phyloP scores from a whole-genome alignment of 176 grass and related monocot species.

The Triticum dicoccoides region DNA sequence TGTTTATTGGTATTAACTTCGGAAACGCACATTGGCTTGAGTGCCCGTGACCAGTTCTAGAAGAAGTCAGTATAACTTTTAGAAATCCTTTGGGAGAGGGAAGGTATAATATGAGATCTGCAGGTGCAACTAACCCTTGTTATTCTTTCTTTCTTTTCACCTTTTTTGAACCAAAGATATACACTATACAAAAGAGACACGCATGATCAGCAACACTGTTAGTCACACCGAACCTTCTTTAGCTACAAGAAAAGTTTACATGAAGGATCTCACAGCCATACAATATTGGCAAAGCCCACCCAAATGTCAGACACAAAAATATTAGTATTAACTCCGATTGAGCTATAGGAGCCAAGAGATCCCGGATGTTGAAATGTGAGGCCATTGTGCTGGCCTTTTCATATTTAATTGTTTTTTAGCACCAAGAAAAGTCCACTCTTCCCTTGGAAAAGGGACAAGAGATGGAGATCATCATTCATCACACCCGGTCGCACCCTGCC shows the following conservation, averaged over 20 bases:
- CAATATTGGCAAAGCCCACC: background rate
- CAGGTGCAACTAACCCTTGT: background rate
- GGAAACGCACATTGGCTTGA: background rate
- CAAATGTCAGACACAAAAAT: background rate
- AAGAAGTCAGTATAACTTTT: background rate
- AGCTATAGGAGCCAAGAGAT: background rate
- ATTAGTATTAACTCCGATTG: background rate
- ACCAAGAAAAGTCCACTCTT: constrained; percentile 16
- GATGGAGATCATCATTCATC: background rate
- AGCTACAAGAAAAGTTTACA: background rate
- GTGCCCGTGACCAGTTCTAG: background rate
- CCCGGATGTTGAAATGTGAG: background rate
- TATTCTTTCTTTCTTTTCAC: background rate
- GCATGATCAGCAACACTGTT: background rate
- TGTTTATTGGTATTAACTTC: background rate
- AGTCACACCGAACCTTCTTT: background rate
- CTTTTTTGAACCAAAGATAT: background rate
- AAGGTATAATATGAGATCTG: background rate
- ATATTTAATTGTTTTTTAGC: background rate
- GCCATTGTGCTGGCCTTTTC: background rate
- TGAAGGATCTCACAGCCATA: background rate
- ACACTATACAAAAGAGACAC: background rate
- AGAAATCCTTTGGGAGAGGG: background rate
- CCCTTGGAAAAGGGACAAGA: background rate
- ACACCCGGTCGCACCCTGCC: background rate